Evolutionary conservation across 1,284 basidiomycete species (phyloP).

Genomic region (Moesziomyces sp.): DNA sequence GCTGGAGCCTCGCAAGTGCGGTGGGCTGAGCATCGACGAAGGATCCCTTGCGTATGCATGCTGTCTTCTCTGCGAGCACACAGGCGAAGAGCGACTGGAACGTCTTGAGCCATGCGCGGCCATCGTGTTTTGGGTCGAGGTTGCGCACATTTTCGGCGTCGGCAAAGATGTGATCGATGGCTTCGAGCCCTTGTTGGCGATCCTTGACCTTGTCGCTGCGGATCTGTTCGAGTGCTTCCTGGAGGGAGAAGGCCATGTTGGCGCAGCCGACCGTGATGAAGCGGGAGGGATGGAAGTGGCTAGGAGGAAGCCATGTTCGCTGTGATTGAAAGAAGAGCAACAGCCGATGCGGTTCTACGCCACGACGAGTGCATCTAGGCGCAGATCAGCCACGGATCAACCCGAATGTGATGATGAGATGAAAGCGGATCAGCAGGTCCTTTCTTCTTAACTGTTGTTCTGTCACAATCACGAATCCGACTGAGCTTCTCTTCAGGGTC

Average conservation of each 20-base stretch:
- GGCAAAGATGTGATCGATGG: constrained; percentile 75
- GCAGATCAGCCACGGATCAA: too few relatives aligned
- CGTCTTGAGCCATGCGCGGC: constrained; percentile 75
- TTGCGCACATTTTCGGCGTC: constrained; percentile 72
- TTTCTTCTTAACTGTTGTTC: too few relatives aligned
- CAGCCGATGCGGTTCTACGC: too few relatives aligned
- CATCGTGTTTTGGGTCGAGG: constrained; percentile 72
- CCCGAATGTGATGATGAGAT: too few relatives aligned
- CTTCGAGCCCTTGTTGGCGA: constrained; percentile 75
- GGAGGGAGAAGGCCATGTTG: constrained; percentile 45
- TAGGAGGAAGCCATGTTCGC: constrained; percentile 7
- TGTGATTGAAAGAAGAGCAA: background rate
- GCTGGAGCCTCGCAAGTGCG: constrained; percentile 74
- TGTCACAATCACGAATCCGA: too few relatives aligned
- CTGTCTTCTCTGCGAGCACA: constrained; percentile 75
- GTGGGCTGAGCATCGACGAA: constrained; percentile 68
- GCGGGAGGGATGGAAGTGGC: background rate
- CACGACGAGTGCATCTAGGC: too few relatives aligned
- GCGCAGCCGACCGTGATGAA: background rate
- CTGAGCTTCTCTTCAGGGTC: too few relatives aligned
- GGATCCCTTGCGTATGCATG: constrained; percentile 72
- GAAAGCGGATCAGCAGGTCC: too few relatives aligned
- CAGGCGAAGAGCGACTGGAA: constrained; percentile 79
- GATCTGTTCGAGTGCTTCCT: constrained; percentile 47
- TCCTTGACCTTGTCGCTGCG: constrained; percentile 76